Evolutionary conservation across 805 yeast species (phyloP), one percentile per base, ranked within the genome.

Genomic region (Candida lessepsii): DNA sequence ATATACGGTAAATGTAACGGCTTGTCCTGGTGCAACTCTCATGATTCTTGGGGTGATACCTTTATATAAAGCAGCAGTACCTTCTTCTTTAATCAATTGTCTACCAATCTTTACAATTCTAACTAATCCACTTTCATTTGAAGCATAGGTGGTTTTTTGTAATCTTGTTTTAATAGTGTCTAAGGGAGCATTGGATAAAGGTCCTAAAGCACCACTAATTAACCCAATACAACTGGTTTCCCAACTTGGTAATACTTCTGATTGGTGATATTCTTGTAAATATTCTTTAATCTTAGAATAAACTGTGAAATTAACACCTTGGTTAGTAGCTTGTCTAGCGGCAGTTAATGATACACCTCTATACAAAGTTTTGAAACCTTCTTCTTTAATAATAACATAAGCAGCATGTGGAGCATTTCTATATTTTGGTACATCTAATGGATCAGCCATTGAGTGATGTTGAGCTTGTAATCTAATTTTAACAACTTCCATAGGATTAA

Each of bases 1-100:
- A 65, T 91, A 91, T 31, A 93, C 96, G 6, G 98, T 93, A 70
- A 91, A 91, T 13, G 97, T 93, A 42, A 91, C 98, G 41, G 98
- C 97, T 70, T 91, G 99, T 47, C 99, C 99, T 17, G 99, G 97
- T 9, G 99, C 99, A 38, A 91, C 99, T 70, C 99, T 84, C 95
- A 91, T 90, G 53, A 91, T 91, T 71, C 99, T 83, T 53, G 99
- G 99, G 17, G 97, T 89, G 60, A 91, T 91, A 70, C 99, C 99
- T 41, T 60, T 60, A 46, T 60, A 60, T 37, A 60, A 63, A 13
- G 74, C 74, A 41, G 61, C 61, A 29, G 59, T 54, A 40, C 99
- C 99, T 67, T 89, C 96, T 70, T 88, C 95, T 60, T 80, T 81
- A 51, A 90, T 70, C 63, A 91, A 75, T 56, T 83, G 90, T 35